Percentiles rank a stretch among this genome's conserved stretches.
phyloP scores from a whole-genome alignment of 352 stramenopile species.

The Phytopythium aichiense region DNA sequence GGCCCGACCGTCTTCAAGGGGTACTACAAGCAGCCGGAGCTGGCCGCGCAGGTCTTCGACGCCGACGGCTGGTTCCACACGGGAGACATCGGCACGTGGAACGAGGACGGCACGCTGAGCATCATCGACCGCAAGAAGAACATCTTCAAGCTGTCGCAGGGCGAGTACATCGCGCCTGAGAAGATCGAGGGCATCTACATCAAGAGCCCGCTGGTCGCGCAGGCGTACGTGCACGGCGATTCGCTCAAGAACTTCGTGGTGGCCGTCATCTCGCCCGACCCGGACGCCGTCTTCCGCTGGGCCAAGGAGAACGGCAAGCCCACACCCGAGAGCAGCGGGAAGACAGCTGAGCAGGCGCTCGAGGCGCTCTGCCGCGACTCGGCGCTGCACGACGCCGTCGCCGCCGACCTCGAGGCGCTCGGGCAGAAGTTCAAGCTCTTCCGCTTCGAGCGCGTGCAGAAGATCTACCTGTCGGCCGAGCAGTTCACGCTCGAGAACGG shows the following conservation, averaged over 20 bases:
- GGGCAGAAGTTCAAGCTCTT: constrained; percentile 72
- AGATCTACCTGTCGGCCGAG: constrained; percentile 81
- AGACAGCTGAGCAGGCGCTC: constrained; percentile 10
- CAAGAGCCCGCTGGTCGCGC: constrained; percentile 84
- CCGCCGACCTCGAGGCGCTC: constrained; percentile 67
- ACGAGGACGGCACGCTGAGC: no score
- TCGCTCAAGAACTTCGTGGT: no score
- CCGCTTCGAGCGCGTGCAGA: constrained; percentile 91
- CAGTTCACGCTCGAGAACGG: constrained; percentile 90
- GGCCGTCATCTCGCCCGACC: constrained; percentile 52
- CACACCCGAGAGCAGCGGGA: constrained; percentile 5
- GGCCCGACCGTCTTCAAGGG: constrained; percentile 82
- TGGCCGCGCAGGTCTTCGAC: constrained; percentile 88
- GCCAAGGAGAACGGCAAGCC: constrained; percentile 42
- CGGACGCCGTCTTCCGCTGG: constrained; percentile 56
- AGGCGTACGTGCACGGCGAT: constrained; percentile 17
- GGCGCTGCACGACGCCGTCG: constrained; percentile 43
- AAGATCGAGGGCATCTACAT: constrained; percentile 95
- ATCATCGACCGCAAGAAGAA: no score
- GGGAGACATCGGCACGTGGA: constrained; percentile 83
- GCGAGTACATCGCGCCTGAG: constrained; percentile 38
- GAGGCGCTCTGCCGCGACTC: constrained; percentile 12
- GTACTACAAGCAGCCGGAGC: constrained; percentile 93
- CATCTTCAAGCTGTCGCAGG: no score
- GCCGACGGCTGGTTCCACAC: constrained; percentile 94